A percentile compares a stretch with the other conserved stretches of the same genome.
These are phyloP conservation scores for Nigrospora oryzae DNA, from an alignment of 2,329 filamentous ascomycete genomes.

Conservation along the genomic window DNA sequence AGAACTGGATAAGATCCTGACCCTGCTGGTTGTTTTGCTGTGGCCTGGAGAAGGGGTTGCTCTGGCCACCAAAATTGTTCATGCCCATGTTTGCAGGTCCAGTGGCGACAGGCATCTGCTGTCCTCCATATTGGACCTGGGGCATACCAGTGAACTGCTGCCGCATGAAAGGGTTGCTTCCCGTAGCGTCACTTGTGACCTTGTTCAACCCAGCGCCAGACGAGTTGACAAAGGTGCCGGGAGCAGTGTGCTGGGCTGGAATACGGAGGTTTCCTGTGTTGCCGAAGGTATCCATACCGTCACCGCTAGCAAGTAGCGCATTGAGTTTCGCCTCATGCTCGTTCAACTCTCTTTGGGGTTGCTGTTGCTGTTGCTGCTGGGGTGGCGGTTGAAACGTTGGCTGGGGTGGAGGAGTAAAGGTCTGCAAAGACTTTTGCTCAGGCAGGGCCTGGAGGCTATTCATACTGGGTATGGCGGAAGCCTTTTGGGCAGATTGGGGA, in stretches of 20 bases:
- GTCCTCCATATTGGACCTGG: conserved; percentile 42
- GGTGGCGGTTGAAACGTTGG: conserved; percentile 35
- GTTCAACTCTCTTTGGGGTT: conserved; percentile 46
- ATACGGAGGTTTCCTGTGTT: conserved; percentile 96
- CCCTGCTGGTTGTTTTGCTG: conserved; percentile 36
- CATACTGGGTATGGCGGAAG: conserved; percentile 34
- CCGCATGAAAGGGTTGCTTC: conserved; percentile 83
- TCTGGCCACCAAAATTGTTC: conserved; percentile 36
- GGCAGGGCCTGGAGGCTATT: conserved; percentile 40
- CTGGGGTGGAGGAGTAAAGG: conserved; percentile 30
- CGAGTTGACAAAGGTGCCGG: conserved; percentile 93
- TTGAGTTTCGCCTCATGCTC: conserved; percentile 73
- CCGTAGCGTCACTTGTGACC: conserved; percentile 62
- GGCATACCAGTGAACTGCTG: conserved; percentile 77
- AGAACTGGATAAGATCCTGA: conserved; percentile 59
- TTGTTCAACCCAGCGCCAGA: conserved; percentile 72
- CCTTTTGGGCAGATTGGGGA: conserved; percentile 21
- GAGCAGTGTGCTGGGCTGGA: conserved; percentile 91
- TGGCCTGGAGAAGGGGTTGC: conserved; percentile 52
- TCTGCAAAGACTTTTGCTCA: conserved; percentile 73
- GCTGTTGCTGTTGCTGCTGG: conserved; percentile 30
- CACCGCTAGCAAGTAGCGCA: conserved; percentile 73
- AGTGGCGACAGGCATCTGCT: conserved; percentile 45
- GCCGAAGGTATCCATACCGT: conserved; percentile 94
- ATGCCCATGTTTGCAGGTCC: conserved; percentile 48